Percentiles rank a stretch among this genome's conserved stretches.
Conservation (phyloP, 441 rosid species). For the Croton setiger region DNA sequence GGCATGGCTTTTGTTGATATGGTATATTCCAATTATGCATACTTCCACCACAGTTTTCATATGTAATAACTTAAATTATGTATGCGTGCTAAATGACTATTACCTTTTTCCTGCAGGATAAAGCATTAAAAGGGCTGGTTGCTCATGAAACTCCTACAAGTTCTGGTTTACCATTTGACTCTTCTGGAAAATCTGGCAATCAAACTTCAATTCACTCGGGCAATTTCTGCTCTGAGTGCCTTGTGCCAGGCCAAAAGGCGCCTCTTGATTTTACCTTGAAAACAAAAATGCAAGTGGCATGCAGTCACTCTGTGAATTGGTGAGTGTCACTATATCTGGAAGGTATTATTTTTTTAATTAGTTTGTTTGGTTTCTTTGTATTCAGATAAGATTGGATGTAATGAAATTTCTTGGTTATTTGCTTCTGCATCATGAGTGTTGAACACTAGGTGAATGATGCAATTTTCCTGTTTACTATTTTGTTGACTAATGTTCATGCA, state of each 20-base stretch:
- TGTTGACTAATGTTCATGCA: background rate
- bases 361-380: conserved; percentile 1
- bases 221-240: conserved; percentile 51
- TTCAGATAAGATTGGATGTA: background rate
- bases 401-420: background rate
- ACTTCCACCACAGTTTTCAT: conserved; percentile 15
- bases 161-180: conserved; percentile 33
- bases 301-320: conserved; percentile 65
- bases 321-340: conserved; percentile 31
- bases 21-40: conserved; percentile 56
- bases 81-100: conserved; percentile 15
- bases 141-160: conserved; percentile 31
- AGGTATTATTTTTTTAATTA: conserved; percentile 11
- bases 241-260: conserved; percentile 50
- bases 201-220: conserved; percentile 33
- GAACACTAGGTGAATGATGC: background rate
- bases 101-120: conserved; percentile 46
- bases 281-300: conserved; percentile 58
- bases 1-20: conserved; percentile 55
- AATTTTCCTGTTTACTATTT: background rate
- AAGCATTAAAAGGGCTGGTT: conserved; percentile 84
- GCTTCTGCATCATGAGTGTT: background rate
- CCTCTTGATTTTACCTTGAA: conserved; percentile 93
- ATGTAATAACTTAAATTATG: conserved; percentile 10
- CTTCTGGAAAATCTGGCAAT: conserved; percentile 40